Conservation (phyloP, 768 basidiomycete species). For the Russula dissimulans region DNA sequence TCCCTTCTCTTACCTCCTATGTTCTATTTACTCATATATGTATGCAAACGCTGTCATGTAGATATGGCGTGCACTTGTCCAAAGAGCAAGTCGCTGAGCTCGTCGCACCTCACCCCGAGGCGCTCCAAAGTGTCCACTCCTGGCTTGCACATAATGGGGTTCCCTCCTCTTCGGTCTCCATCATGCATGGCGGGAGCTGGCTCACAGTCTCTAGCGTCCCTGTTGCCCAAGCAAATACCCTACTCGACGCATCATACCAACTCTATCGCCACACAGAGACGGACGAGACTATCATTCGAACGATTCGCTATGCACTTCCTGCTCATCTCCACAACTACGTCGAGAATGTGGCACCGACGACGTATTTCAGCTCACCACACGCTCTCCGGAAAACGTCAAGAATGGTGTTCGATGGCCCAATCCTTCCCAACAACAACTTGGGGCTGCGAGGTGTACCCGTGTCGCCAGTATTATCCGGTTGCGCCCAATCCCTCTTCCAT, state of each 20-base stretch:
- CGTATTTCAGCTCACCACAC: constrained; percentile 49
- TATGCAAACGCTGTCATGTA: constrained; percentile 13
- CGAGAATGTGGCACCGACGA: constrained; percentile 48
- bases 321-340: constrained; percentile 43
- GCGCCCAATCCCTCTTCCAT: constrained; percentile 23
- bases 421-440: constrained; percentile 32
- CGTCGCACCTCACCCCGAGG: constrained; percentile 43
- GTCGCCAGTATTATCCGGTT: constrained; percentile 21
- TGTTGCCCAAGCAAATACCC: constrained; percentile 47
- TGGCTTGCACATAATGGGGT: constrained; percentile 51
- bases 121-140: constrained; percentile 39
- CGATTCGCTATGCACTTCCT: constrained; percentile 52
- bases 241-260: constrained; percentile 49
- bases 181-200: constrained; percentile 47
- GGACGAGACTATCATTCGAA: constrained; percentile 44
- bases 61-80: constrained; percentile 52
- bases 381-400: constrained; percentile 47
- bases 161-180: constrained; percentile 28
- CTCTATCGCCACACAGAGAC: constrained; percentile 44
- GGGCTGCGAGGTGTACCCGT: neutral
- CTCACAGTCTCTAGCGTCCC: constrained; percentile 42
- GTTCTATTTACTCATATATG: no score
- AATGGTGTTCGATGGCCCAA: constrained; percentile 36
- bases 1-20: no score
- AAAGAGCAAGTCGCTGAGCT: constrained; percentile 49